Evolutionary conservation across 2,329 filamentous ascomycete genomes (phyloP), one percentile per base, ranked within the genome.

Genomic region (Aureobasidium sp.): DNA sequence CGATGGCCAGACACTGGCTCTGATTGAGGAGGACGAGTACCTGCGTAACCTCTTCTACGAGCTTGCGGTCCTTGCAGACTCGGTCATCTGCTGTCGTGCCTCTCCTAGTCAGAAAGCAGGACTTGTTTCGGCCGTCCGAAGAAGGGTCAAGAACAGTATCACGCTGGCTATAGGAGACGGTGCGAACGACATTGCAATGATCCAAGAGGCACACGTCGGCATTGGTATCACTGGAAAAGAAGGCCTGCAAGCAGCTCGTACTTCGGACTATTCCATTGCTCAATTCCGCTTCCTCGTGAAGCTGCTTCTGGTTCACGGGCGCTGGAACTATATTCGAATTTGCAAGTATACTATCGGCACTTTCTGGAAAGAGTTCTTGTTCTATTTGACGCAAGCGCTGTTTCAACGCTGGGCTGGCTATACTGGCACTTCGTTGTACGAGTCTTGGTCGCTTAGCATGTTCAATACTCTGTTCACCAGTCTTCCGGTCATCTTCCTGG

Each of bases 381-480:
- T 73, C 65, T 73, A 73, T 64, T 66, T 71, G 53, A 69, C 69
- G 1, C 91, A 95, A 72, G 90, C 90, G 0, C 80, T 92, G 27
- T 96, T 86, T 69, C 90, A 95, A 73, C 85, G 85, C 54, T 90
- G 82, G 75, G 88, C 84, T 41, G 91, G 91, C n/a, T 96, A 92
- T 72, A 91, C 89, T 0, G 91, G 90, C 11, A 95, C 91, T 0
- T 91, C 87, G 37, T 78, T 96, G 21, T 95, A 91, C 75, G 91
- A 96, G 73, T 83, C 84, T 1, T 93, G 89, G 76, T 90, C 87
- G 65, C 76, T 97, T 70, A 94, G 89, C 49, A 91, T 96, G 71
- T 93, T 97, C 78, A 97, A 97, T 71, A 94, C 91, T 14, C 82
- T 97, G 13, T 97, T 97, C 73, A 95, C 91, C 0, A 91, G 88